Conservation (phyloP, 208 protist genomes). For the Wallacemonas collosoma region DNA sequence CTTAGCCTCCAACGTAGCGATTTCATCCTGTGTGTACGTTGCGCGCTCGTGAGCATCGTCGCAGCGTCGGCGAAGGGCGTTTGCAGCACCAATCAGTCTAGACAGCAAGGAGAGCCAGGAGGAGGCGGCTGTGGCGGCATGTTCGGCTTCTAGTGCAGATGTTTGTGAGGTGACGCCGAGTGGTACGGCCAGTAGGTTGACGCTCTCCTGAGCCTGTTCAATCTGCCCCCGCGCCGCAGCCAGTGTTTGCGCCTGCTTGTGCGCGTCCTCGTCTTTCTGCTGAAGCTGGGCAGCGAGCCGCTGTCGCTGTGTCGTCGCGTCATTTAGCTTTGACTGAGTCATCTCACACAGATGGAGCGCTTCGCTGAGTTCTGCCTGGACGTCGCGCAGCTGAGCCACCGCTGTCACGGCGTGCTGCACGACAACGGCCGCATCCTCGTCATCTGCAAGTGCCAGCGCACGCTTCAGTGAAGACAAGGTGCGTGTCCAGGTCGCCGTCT, state of each 20-base stretch:
- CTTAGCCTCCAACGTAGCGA: neutral
- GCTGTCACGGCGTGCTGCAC: neutral
- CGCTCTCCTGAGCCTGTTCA: neutral
- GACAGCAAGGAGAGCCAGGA: neutral
- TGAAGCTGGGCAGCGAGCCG: neutral
- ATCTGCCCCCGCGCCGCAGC: neutral
- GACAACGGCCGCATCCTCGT: neutral
- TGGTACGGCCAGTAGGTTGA: neutral
- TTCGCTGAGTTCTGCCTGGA: neutral
- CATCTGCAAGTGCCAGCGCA: neutral
- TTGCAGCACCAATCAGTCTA: neutral
- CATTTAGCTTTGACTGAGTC: neutral
- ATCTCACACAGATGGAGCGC: neutral
- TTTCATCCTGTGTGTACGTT: neutral
- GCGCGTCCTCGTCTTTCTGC: neutral
- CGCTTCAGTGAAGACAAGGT: neutral
- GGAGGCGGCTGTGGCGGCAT: neutral
- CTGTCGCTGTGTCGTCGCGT: neutral
- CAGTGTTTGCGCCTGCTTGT: neutral
- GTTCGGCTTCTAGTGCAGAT: neutral
- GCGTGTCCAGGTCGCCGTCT: neutral
- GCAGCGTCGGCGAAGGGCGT: constrained; percentile 5
- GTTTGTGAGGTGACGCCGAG: neutral
- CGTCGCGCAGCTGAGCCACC: neutral
- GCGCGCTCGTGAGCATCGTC: neutral